Percentiles rank a stretch among this genome's conserved stretches.
These are phyloP conservation scores for Plasmodium gonderi DNA, from an alignment of 169 alveolate species.

Conservation along the genomic window DNA sequence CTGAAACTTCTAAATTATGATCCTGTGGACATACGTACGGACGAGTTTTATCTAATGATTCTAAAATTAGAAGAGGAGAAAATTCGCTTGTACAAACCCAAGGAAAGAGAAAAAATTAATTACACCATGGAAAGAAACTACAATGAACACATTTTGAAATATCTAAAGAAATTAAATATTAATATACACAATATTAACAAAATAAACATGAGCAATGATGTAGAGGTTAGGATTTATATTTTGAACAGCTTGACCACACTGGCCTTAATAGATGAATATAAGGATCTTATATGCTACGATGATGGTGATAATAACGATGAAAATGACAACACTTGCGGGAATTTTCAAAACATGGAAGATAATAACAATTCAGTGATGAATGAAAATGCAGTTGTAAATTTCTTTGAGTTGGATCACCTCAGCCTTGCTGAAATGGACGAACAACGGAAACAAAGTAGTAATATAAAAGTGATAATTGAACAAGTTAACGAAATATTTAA, in stretches of 20 bases:
- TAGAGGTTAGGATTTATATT: conserved; percentile 26
- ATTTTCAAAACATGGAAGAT: neutral
- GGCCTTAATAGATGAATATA: conserved; percentile 69
- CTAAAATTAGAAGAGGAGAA: conserved; percentile 70
- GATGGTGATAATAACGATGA: neutral
- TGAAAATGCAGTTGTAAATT: conserved; percentile 7
- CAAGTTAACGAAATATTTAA: conserved; percentile 59
- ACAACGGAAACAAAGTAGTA: neutral
- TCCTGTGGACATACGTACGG: conserved; percentile 18
- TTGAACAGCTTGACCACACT: conserved; percentile 50
- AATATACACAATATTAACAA: conserved; percentile 34
- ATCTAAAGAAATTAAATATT: conserved; percentile 52
- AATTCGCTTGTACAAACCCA: conserved; percentile 61
- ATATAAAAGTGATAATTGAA: conserved; percentile 3
- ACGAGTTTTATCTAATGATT: conserved; percentile 47
- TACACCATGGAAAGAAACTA: conserved; percentile 50
- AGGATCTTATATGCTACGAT: conserved; percentile 29
- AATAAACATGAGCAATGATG: conserved; percentile 43
- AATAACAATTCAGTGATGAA: neutral
- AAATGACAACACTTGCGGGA: neutral
- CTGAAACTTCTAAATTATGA: conserved; percentile 28
- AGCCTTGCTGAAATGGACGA: conserved; percentile 6
- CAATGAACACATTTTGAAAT: conserved; percentile 62
- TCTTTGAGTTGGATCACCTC: conserved; percentile 34
- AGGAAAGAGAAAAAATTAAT: conserved; percentile 73